Conservation (phyloP, 2,329 filamentous ascomycete genomes). For the Gnomoniopsis smithogilvyi region DNA sequence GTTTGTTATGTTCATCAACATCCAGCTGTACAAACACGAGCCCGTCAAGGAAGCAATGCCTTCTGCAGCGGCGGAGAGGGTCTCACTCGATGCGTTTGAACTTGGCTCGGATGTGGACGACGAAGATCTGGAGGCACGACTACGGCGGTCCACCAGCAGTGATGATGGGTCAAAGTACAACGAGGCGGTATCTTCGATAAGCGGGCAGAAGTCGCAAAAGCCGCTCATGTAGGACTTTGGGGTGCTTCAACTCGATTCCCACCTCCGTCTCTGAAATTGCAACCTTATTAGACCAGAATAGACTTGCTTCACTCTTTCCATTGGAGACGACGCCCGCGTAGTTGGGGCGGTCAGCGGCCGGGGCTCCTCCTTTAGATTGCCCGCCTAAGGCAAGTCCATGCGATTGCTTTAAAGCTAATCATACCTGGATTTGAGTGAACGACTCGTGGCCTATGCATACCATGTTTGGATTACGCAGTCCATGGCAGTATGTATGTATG, state of each 20-base stretch:
- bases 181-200: neutral
- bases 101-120: neutral
- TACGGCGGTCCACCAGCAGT: conserved; percentile 12
- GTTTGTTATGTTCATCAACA: conserved; percentile 57
- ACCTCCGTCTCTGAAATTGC: neutral
- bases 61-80: neutral
- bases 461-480: too few relatives aligned
- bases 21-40: conserved; percentile 48
- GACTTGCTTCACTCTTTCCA: neutral
- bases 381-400: too few relatives aligned
- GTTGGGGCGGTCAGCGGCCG: too few relatives aligned
- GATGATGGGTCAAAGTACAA: neutral
- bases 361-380: too few relatives aligned
- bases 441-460: too few relatives aligned
- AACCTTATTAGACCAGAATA: neutral
- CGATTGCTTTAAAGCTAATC: too few relatives aligned
- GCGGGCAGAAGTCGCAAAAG: neutral
- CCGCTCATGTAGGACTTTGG: conserved; percentile 1
- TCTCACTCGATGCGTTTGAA: conserved; percentile 12
- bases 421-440: too few relatives aligned
- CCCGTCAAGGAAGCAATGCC: conserved; percentile 5
- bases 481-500: too few relatives aligned
- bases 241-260: neutral
- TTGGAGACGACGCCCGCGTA: too few relatives aligned
- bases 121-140: conserved; percentile 6